Evolutionary conservation across 306 rosid genomes (phyloP), one percentile per base, ranked within the genome.

Genomic region (Corylus americana): DNA sequence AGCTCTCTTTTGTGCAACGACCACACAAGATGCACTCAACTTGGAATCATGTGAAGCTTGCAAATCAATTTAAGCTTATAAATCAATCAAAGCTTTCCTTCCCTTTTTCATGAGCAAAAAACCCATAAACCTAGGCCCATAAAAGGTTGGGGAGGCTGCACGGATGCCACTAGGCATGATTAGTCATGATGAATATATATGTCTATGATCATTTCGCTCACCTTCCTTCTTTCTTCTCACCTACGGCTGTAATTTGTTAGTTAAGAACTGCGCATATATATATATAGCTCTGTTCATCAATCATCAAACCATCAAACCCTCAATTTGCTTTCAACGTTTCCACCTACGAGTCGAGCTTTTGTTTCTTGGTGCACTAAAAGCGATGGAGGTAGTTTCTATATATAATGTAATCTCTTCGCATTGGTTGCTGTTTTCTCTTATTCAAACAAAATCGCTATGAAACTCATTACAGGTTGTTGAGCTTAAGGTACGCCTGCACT

Each of bases 401-500:
- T 53, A 17, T 31, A 31, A 1, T 31, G 35, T n/a, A 0, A 51
- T 25, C 7, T 53, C 44, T 39, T 39, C 4, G 6, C 44, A 4
- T 39, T 39, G 44, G 44, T 39, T 39, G 4, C 44, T 5, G 44
- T 39, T 39, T 39, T 39, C 44, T 39, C 44, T 39, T 39, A 31
- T 3, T 59, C 69, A 12, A 29, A 29, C 69, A 62, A 62, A 62
- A 29, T 62, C 18, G 69, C 35, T 29, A 11, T 62, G 69, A 29
- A 62, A 62, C 7, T 62, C 11, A 39, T 27, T 66, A 8, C 42
- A 54, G 20, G 80, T 77, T 3, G 74, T 77, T 11, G 74, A 77
- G 80, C 22, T 77, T 7, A 77, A 37, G 54, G 51, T 53, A 4
- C 80, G 55, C 17, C 9, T 77, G 5, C 80, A 77, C 74, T 77